Evolutionary conservation across 2,329 filamentous ascomycete genomes (phyloP), one percentile per base, ranked within the genome.

Genomic region (Fusarium subglutinans): DNA sequence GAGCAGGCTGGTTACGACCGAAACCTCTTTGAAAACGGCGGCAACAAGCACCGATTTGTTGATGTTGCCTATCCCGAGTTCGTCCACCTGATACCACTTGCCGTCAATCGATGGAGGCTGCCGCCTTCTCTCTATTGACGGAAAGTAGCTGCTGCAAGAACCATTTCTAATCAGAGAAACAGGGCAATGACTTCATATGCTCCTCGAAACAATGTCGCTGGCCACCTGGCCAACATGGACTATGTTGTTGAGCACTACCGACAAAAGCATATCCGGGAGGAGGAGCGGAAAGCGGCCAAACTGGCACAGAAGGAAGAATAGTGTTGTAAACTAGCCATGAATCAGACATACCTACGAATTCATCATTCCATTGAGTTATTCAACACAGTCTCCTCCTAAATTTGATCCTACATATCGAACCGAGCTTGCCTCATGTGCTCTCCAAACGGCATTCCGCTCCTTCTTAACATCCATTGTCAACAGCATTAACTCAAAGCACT

Each of bases 11-110:
- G 87, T 48, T 87, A 84, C 79, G 88, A 90, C 82, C 87, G 86
- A 78, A 87, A 89, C 75, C 83, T 90, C 58, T 86, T 90, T 75
- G 80, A 84, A 75, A 83, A 86, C 75, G 82, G 80, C 61, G 80
- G 79, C 41, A 79, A 82, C 75, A 84, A 84, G 79, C 84, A 84
- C 79, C 79, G 78, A 72, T 84, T 84, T 74, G 81, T 88, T 75
- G 87, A 90, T 70, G 84, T 90, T 74, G 85, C 86, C 74, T 89
- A 82, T 73, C 89, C 89, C 50, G 89, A 91, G 89, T 91, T 85
- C 70, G 88, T 87, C 56, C n/a, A 40, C 37, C 59, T 65, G 63
- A 53, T 48, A 43, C 53, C 38, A 26, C 47, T 35, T 20, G 43
- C 43, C 54, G 43, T 50, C 15, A 43, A 17, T 24, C n/a, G 48